phyloP scores from a whole-genome alignment of 371 early-diverging fungal genomes.

The Phascolomyces articulosus region DNA sequence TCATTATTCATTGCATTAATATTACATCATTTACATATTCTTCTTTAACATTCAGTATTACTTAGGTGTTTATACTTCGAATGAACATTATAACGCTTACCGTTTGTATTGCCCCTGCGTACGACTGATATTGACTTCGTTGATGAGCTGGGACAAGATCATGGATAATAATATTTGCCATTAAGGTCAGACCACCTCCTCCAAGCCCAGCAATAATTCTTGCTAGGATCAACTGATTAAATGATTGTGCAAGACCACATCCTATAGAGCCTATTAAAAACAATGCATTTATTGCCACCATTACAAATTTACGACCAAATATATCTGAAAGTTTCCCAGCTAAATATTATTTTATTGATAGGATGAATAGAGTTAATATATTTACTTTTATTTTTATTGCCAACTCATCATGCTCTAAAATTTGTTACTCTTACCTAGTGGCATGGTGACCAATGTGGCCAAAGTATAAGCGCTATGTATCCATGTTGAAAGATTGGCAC shows the following conservation, averaged over 20 bases:
- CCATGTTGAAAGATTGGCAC: conserved; percentile 1
- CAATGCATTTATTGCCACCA: conserved; percentile 26
- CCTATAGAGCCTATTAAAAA: conserved; percentile 43
- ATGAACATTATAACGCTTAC: too few relatives aligned
- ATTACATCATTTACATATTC: too few relatives aligned
- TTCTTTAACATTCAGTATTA: too few relatives aligned
- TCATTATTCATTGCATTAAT: too few relatives aligned
- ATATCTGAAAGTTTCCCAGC: conserved; percentile 42
- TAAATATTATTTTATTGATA: too few relatives aligned
- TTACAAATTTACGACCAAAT: conserved; percentile 39
- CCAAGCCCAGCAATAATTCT: conserved; percentile 81
- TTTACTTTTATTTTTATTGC: too few relatives aligned
- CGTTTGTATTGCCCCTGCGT: conserved; percentile 38
- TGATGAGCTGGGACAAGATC: conserved; percentile 34
- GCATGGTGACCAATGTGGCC: background rate
- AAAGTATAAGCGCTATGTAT: background rate
- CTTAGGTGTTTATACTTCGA: too few relatives aligned
- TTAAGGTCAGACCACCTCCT: conserved; percentile 69
- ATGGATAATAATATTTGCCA: conserved; percentile 25
- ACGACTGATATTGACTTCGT: conserved; percentile 42
- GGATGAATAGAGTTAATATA: too few relatives aligned
- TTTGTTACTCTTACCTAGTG: background rate
- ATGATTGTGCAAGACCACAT: conserved; percentile 54
- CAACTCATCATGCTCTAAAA: too few relatives aligned
- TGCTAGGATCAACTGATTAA: conserved; percentile 69